Base-by-base conservation (phyloP, 345 rosid species). In the Eucalyptus fibrosa region DNA sequence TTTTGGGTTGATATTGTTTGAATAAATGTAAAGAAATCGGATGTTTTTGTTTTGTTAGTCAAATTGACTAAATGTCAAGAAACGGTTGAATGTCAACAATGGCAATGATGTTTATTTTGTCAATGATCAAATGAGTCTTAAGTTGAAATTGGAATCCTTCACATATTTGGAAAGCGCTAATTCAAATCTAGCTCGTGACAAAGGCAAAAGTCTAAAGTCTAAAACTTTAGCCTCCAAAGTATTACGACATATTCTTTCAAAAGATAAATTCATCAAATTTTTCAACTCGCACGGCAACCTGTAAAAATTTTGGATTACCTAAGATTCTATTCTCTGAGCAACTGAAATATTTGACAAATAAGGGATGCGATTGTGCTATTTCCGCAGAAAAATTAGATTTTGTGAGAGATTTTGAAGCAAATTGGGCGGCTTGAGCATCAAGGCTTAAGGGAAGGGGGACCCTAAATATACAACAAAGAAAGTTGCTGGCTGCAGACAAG, bases 151-250 rank as follows among this genome's bases (percentile, higher is more conserved):
- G 28, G 28, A 24, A 9, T 56, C 62, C 28, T 23, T 56, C 28
- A 56, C 62, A 10, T 56, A 56, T 9, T 9, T 24, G 28, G 30
- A 56, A 56, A 1, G 62, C 12, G 3, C 13, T 56, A 3, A 53
- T 24, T 56, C 62, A 56, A 15, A n/a, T n/a, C 34, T 34, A 8
- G 40, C 77, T n/a, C 10, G 6, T n/a, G 11, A n/a, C 77, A n/a
- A 65, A 14, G 19, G 37, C 19, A 14, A 6, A 65, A 65, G 21
- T n/a, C 12, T 16, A n/a, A n/a, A 65, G 77, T n/a, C 21, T n/a
- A n/a, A n/a, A n/a, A n/a, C 77, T 30, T 4, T 1, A 30, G 34
- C 67, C 32, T 7, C 16, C 4, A 4, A 60, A 30, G 0, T 6
- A 28, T 28, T 28, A 26, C 7, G 16, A 13, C 32, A 5, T 13